Base-by-base conservation (phyloP, 768 basidiomycete species). In the Kwoniella sp. region DNA sequence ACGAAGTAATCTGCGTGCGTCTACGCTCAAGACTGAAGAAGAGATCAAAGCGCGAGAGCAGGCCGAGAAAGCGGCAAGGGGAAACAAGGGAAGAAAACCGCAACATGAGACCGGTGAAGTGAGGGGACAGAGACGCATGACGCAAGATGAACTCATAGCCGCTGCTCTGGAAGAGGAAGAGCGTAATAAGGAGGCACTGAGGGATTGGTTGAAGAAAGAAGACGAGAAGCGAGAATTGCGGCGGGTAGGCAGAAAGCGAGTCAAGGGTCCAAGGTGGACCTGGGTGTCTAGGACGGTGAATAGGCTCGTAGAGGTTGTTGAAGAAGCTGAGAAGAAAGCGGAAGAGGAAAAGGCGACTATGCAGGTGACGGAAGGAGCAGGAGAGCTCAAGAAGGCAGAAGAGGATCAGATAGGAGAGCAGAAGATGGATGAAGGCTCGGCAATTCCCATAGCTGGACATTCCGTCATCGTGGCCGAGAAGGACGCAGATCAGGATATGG, bases 111-210 rank as follows among this genome's bases (percentile, higher is more conserved):
- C 65, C n/a, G 71, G 71, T 13, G 70, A 74, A 56, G 55, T 67
- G 2, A 61, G 75, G n/a, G 69, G 67, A 3, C 53, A 64, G 20
- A 17, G 69, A 45, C 61, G 38, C 8, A 73, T 77, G 62, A 77
- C 75, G 9, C 79, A 80, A 67, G 73, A 67, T 50, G 77, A 80
- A 47, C 65, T 77, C 23, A 79, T 80, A 63, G 77, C 74, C 15
- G 68, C 65, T 34, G 79, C 79, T 2, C 61, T 80, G 56, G 74
- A 78, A 52, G 68, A 72, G 48, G 79, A 80, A 60, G 77, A 78
- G 66, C 59, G 68, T 58, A 80, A 80, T 63, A 72, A 73, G 41
- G 76, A 77, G 48, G 62, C 67, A 11, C 68, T 80, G 45, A 55
- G 68, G 28, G 69, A 71, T 52, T 80, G 79, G 79, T 53, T 80